These are phyloP conservation scores for Trichoderma orchidacearum DNA, from an alignment of 495 filamentous ascomycete genomes.

Conservation along the genomic window DNA sequence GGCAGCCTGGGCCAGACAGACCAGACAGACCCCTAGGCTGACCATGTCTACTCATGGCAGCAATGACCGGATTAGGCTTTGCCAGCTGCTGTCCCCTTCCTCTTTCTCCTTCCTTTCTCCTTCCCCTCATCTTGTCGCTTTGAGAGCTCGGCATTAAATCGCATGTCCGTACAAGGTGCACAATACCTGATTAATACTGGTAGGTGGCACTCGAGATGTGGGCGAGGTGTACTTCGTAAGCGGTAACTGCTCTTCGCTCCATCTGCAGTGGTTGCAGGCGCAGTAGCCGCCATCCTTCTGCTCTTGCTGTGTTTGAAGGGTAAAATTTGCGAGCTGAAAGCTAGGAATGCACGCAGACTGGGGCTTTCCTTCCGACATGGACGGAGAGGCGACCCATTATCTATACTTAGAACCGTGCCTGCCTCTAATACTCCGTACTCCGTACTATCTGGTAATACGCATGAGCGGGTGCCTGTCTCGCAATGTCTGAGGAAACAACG, in stretches of 20 bases:
- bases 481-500: background rate
- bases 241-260: too few species aligned
- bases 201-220: too few species aligned
- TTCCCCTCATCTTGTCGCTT: background rate
- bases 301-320: too few species aligned
- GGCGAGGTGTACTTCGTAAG: too few species aligned
- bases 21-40: background rate
- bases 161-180: too few species aligned
- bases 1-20: background rate
- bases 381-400: too few species aligned
- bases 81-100: background rate
- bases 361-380: background rate
- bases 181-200: too few species aligned
- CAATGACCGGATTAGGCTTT: background rate
- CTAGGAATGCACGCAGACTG: background rate
- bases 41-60: too few species aligned
- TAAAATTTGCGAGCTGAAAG: background rate
- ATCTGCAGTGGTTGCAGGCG: too few species aligned
- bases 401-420: background rate
- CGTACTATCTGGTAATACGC: too few species aligned
- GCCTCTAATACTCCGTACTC: background rate
- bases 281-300: too few species aligned
- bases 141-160: too few species aligned
- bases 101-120: background rate
- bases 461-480: background rate